These are phyloP conservation scores for Podospora pseudopauciseta DNA, from an alignment of 495 filamentous ascomycete genomes.

Conservation along the genomic window DNA sequence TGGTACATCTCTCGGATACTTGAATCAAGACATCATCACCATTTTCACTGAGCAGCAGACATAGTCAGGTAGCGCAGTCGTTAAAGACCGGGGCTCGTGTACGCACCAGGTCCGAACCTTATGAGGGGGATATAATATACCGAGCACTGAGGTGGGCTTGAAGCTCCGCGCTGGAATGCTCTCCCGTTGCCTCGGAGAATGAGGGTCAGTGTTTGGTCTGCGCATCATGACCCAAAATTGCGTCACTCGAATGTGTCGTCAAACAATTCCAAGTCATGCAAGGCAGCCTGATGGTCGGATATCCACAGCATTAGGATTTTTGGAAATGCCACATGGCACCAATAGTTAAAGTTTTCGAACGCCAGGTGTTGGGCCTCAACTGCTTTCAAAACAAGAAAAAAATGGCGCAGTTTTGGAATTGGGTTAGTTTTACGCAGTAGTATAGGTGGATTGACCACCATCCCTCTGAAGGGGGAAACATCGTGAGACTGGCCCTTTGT, in stretches of 20 bases:
- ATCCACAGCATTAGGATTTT: background rate
- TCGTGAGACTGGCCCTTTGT: background rate
- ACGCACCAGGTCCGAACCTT: background rate
- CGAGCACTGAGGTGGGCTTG: background rate
- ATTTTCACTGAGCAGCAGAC: too few species aligned
- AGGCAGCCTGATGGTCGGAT: background rate
- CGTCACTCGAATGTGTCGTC: background rate
- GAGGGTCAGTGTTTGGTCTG: too few species aligned
- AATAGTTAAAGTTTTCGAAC: background rate
- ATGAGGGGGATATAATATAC: background rate
- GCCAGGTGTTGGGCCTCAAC: background rate
- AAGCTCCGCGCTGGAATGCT: background rate
- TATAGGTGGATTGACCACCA: background rate
- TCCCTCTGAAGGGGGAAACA: background rate
- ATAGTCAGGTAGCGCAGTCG: background rate
- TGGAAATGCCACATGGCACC: slow-evolving; percentile 11
- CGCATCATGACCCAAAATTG: background rate
- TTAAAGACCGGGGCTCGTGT: background rate
- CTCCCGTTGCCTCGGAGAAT: background rate
- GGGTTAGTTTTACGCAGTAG: too few species aligned
- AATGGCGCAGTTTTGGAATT: background rate
- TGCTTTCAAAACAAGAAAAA: background rate
- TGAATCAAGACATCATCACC: too few species aligned
- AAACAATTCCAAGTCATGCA: background rate
- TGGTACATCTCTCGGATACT: too few species aligned